phyloP scores from a whole-genome alignment of 352 stramenopile genomes.

The Blastocystis sp. region DNA sequence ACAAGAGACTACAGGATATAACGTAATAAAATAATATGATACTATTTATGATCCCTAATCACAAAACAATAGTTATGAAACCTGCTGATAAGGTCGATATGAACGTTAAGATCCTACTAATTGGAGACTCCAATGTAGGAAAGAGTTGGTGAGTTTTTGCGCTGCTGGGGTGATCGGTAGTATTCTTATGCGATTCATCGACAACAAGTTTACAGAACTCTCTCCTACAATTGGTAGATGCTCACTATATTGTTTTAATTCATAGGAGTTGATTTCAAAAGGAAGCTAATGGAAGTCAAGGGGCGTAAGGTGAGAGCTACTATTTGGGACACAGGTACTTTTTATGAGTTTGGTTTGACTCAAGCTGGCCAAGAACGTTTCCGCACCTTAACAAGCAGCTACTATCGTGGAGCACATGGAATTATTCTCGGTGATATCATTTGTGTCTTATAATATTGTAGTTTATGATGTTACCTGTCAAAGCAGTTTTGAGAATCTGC shows the following conservation, averaged over 20 bases:
- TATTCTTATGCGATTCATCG: constrained; percentile 82
- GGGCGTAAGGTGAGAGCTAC: constrained; percentile 81
- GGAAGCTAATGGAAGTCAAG: constrained; percentile 82
- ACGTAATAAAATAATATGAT: not conserved
- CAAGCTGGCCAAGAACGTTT: constrained; percentile 76
- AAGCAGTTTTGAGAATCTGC: constrained; percentile 82
- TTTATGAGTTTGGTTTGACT: constrained; percentile 52
- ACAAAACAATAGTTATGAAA: not conserved
- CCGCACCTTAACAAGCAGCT: constrained; percentile 80
- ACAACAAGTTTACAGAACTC: constrained; percentile 80
- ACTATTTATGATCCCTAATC: not conserved
- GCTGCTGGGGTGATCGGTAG: constrained; percentile 63
- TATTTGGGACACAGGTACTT: constrained; percentile 77
- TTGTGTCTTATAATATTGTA: constrained; percentile 52
- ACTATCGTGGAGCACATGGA: constrained; percentile 81
- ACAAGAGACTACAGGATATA: not conserved
- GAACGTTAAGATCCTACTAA: constrained; percentile 82
- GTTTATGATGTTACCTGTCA: constrained; percentile 80
- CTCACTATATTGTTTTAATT: constrained; percentile 49
- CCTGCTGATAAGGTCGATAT: constrained; percentile 67
- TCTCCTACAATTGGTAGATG: constrained; percentile 74
- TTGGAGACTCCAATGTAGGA: constrained; percentile 80
- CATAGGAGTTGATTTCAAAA: constrained; percentile 80
- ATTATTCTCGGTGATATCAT: constrained; percentile 75
- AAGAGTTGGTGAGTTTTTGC: constrained; percentile 76